Conservation (phyloP, 2,329 filamentous ascomycete genomes). For the Talaromyces sp. region DNA sequence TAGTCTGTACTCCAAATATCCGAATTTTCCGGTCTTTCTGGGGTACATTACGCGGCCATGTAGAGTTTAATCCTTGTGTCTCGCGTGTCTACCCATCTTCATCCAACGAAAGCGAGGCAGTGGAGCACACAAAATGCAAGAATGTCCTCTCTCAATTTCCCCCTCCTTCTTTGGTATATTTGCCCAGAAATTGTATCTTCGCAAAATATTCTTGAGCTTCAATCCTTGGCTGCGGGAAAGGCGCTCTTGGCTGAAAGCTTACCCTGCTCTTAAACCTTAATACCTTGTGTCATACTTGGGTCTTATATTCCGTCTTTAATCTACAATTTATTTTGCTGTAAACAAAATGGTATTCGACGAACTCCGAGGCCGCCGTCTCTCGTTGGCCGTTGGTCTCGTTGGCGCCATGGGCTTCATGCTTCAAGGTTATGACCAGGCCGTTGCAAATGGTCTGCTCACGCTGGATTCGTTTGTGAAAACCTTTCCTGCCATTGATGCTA, state of each 20-base stretch:
- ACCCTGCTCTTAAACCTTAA: neutral
- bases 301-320: neutral
- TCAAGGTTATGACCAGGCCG: conserved; percentile 25
- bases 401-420: conserved; percentile 22
- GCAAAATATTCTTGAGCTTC: neutral
- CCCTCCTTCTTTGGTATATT: neutral
- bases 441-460: conserved; percentile 59
- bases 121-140: neutral
- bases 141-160: neutral
- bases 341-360: neutral
- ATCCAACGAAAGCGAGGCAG: neutral
- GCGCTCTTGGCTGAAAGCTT: conserved; percentile 16
- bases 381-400: conserved; percentile 19
- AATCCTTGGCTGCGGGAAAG: neutral
- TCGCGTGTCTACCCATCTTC: neutral
- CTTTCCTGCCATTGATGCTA: conserved; percentile 55
- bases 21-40: neutral
- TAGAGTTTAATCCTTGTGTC: neutral
- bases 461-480: conserved; percentile 58
- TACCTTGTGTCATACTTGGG: neutral
- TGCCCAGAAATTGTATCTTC: neutral
- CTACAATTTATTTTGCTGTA: neutral
- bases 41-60: neutral
- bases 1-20: neutral
- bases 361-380: conserved; percentile 8